Base-by-base conservation (phyloP, 2,329 filamentous ascomycete species). In the Claviceps lovelessii region DNA sequence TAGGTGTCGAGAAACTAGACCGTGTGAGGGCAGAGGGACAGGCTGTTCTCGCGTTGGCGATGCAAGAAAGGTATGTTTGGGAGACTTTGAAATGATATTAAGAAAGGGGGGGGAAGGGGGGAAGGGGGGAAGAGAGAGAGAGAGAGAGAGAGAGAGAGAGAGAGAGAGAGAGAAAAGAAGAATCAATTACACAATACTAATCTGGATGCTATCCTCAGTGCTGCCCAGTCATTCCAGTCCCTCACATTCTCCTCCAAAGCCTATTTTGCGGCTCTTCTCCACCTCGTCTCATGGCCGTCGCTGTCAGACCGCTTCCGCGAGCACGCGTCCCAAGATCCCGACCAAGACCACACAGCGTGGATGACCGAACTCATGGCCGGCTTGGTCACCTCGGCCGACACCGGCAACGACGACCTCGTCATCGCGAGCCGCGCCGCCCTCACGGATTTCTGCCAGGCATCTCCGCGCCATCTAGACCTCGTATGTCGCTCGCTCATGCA, bases 1-100 rank as follows among this genome's bases (percentile, higher is more conserved):
- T 97, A 15, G 84, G 89, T 2, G 80, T 87, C 0, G 93, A 98
- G 69, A 96, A 95, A 66, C 76, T 97, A 2, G 91, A 97, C 67
- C 86, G 88, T 58, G 85, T 97, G 19, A 82, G 93, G 29, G 73
- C 80, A 0, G 78, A 81, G 58, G 85, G 84, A 1, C 81, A 85
- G 57, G 69, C 73, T 37, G 75, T 76, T 10, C 62, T 84, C 49
- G 69, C 70, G 5, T 59, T 77, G 49, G 62, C 72, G 28, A 61
- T 80, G n/a, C 59, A 69, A 31, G 58, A 71, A 29, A 68, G 67
- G 81, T 83, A 65, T 55, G 72, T 67, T 48, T 15, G 4, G 23
- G 3, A 23, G 23, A 23, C 2, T 23, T 23, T 23, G 23, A 23
- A 23, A 23, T 23, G 28, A 28, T 9, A 17, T 19, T 2, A 28